Conservation (phyloP, 2,329 filamentous ascomycete genomes). For the Fonsecaea multimorphosa region DNA sequence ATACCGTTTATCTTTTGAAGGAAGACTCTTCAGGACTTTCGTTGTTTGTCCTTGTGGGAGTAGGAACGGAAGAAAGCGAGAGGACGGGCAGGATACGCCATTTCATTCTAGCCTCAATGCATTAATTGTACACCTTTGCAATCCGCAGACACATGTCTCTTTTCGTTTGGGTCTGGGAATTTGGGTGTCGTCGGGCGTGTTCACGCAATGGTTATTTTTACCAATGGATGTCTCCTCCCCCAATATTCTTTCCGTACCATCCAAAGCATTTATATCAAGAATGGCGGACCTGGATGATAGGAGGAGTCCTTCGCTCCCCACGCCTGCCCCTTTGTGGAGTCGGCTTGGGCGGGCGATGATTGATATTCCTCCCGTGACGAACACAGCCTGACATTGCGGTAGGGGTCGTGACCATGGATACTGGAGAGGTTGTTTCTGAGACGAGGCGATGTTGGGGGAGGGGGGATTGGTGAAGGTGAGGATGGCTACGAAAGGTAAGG, state of each 20-base stretch:
- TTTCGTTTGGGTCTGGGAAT: no score
- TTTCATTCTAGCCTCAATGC: slow-evolving; percentile 26
- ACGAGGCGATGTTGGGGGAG: neutral
- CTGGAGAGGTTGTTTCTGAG: slow-evolving; percentile 43
- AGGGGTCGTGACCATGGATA: slow-evolving; percentile 51
- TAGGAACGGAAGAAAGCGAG: neutral
- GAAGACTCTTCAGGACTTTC: slow-evolving; percentile 9
- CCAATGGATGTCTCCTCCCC: slow-evolving; percentile 24
- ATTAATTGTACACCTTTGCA: slow-evolving; percentile 26
- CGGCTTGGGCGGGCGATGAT: slow-evolving; percentile 24
- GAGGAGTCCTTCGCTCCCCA: no score
- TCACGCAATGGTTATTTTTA: neutral
- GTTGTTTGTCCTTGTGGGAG: slow-evolving; percentile 15
- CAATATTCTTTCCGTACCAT: slow-evolving; percentile 27
- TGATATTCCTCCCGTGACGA: slow-evolving; percentile 52
- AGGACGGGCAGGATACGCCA: slow-evolving; percentile 11
- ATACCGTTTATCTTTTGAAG: slow-evolving; percentile 9
- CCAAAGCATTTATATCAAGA: neutral
- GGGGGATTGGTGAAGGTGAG: neutral
- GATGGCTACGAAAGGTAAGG: no score
- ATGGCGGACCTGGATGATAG: slow-evolving; percentile 37
- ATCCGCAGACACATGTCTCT: neutral
- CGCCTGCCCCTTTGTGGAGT: neutral
- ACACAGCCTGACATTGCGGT: slow-evolving; percentile 50
- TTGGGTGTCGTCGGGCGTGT: neutral